Base-by-base conservation (phyloP, 352 stramenopile species). In the Globisporangium irregulare region DNA sequence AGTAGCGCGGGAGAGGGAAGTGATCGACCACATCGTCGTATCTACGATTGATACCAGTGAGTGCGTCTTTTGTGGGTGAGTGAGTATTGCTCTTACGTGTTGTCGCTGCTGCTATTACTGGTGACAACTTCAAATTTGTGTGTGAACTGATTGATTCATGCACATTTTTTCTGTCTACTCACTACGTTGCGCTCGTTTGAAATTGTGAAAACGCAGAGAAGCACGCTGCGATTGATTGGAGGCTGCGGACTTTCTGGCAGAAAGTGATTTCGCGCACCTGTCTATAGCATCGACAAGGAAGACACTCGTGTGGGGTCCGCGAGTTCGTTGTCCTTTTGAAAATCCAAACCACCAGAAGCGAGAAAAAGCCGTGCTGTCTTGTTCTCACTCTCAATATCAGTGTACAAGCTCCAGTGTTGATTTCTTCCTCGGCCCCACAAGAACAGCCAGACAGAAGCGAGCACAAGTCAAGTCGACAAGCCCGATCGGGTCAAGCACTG, bases 201-300 rank as follows among this genome's bases (percentile, higher is more conserved):
- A 24, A 51, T 51, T 51, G 15, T 5, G 18, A 51, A 51, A 51
- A 22, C 18, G 18, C 14, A 46, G 38, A 12, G 43, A 51, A 51
- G 15, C 43, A 22, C 43, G 6, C 43, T 22, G 43, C 22, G 48
- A 24, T 27, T 7, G 48, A 29, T 55, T 55, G 14, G 27, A 18
- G 27, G 6, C 32, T 62, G 56, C 9, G 55, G 29, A 34, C 56
- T 62, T 62, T 62, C 56, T 22, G 32, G 10, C 18, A 50, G 32
- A 62, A 50, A 62, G 56, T 62, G 48, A 29, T 12, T 9, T 4
- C 43, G 22, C 20, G 4, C 41, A 20, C 41, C 15, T 18, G n/a
- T 4, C 15, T 18, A 51, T 7, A 7, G 20, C 25, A 2, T 27
- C 48, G 8, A 7, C 27, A 32, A 50, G 41, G 1, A 50, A 50